Percentiles rank a stretch among this genome's conserved stretches.
Conservation (phyloP, 192 early-diverging fungal genomes). For the Backusella luteola region DNA sequence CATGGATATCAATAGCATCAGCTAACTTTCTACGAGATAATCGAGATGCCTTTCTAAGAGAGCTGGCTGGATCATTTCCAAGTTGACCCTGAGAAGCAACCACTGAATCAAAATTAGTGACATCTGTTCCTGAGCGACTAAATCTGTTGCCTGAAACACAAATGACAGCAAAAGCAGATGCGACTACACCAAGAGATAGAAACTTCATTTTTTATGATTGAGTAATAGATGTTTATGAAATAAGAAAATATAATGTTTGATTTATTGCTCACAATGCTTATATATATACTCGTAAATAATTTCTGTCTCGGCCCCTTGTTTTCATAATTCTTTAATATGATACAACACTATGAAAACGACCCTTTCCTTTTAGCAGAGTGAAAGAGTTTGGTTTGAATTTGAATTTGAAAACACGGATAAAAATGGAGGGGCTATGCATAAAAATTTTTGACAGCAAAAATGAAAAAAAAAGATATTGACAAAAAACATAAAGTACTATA, state of each 20-base stretch:
- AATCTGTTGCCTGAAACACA: background rate
- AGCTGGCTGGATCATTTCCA: too few species aligned
- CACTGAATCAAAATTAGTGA: background rate
- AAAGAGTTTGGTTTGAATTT: background rate
- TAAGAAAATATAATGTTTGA: background rate
- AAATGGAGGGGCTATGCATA: background rate
- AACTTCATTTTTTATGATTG: background rate
- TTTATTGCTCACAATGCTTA: background rate
- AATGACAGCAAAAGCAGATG: background rate
- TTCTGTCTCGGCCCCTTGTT: background rate
- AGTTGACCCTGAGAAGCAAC: background rate
- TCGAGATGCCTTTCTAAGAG: background rate
- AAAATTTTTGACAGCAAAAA: slow-evolving; percentile 3
- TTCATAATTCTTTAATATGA: background rate
- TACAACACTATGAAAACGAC: background rate
- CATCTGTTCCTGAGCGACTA: background rate
- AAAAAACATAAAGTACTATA: background rate
- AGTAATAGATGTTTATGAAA: background rate
- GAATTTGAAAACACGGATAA: slow-evolving; percentile 3
- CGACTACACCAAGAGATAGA: background rate
- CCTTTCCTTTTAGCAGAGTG: background rate
- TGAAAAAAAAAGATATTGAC: background rate
- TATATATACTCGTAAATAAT: background rate
- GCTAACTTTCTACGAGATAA: background rate
- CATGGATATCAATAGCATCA: background rate